Evolutionary conservation across 805 yeast genomes (phyloP).

Genomic region (Ogataea ramenticola): DNA sequence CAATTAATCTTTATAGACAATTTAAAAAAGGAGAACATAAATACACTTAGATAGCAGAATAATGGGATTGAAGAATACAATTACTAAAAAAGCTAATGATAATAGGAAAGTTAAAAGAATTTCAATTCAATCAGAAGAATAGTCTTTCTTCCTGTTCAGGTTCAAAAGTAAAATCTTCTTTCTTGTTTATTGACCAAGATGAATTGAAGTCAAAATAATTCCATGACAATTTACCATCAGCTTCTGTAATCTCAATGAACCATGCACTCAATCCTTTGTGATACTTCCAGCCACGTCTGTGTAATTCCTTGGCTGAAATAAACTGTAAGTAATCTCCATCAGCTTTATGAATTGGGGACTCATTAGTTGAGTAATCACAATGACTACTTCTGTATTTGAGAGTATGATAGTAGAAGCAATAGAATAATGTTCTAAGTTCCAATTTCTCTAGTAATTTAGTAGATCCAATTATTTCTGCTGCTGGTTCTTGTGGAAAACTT

Average conservation of each 20-base stretch:
- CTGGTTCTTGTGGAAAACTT: conserved; percentile 83
- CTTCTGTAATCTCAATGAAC: conserved; percentile 39
- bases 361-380: background rate
- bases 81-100: background rate
- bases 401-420: conserved; percentile 79
- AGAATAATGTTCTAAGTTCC: conserved; percentile 83
- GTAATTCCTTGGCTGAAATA: conserved; percentile 74
- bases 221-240: conserved; percentile 30
- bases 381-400: conserved; percentile 16
- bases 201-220: conserved; percentile 69
- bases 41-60: background rate
- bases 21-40: background rate
- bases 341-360: conserved; percentile 10
- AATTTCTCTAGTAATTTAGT: conserved; percentile 58
- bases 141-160: conserved; percentile 24
- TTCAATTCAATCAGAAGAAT: conserved; percentile 8
- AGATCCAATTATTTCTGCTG: conserved; percentile 57
- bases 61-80: too few relatives aligned
- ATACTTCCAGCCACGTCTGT: conserved; percentile 73
- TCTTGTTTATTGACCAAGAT: conserved; percentile 42
- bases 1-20: background rate
- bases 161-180: conserved; percentile 30
- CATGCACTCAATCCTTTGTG: conserved; percentile 71
- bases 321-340: conserved; percentile 60
- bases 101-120: conserved; percentile 1